Conservation (phyloP, 1,284 basidiomycete species). For the Ustilago xerochloae region DNA sequence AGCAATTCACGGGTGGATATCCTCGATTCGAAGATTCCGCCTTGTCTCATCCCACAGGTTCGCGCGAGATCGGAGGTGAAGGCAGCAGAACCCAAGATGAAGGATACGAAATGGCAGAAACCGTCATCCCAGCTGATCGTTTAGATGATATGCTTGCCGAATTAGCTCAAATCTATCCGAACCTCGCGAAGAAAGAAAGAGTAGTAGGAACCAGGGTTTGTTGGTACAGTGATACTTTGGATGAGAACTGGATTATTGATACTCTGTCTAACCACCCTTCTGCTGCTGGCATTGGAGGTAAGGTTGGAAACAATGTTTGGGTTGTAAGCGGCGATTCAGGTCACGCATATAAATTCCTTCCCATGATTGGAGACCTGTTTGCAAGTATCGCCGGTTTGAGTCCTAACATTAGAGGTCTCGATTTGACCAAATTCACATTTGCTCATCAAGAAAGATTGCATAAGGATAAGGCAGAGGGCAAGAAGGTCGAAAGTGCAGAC, state of each 20-base stretch:
- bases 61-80: slow-evolving; percentile 16
- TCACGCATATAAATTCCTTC: slow-evolving; percentile 76
- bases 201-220: slow-evolving; percentile 80
- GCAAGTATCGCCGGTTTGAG: slow-evolving; percentile 70
- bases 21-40: slow-evolving; percentile 14
- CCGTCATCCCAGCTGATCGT: slow-evolving; percentile 74
- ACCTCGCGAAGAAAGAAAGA: slow-evolving; percentile 68
- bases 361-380: slow-evolving; percentile 81
- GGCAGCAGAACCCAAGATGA: background rate
- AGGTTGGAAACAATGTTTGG: slow-evolving; percentile 64
- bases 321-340: slow-evolving; percentile 70
- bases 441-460: slow-evolving; percentile 36
- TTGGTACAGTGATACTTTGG: slow-evolving; percentile 75
- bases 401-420: slow-evolving; percentile 11
- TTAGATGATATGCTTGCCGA: slow-evolving; percentile 72
- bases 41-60: background rate
- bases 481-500: slow-evolving; percentile 17
- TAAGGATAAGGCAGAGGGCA: background rate
- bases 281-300: no score
- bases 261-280: slow-evolving; percentile 67
- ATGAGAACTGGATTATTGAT: slow-evolving; percentile 71
- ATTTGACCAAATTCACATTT: slow-evolving; percentile 39
- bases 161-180: slow-evolving; percentile 77
- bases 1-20: slow-evolving; percentile 19
- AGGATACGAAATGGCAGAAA: slow-evolving; percentile 12